Evolutionary conservation across 331 rosid species (phyloP).

Genomic region (Ulmus americana): DNA sequence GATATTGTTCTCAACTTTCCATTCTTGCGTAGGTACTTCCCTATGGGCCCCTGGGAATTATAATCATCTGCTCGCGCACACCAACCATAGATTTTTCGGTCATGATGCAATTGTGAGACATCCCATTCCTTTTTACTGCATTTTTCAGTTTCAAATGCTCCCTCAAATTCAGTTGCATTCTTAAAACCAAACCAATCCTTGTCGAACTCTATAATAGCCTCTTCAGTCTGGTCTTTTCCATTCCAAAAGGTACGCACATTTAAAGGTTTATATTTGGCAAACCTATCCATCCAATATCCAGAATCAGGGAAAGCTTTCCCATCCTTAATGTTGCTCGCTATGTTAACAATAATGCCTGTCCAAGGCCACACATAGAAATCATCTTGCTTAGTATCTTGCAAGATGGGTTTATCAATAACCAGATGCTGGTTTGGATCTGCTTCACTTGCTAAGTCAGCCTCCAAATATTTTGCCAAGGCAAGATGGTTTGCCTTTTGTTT

Average conservation of each 20-base stretch:
- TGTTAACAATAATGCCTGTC: constrained; percentile 70
- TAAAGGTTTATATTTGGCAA: constrained; percentile 50
- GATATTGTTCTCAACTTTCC: constrained; percentile 74
- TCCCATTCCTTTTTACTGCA: constrained; percentile 57
- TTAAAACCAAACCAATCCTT: constrained; percentile 72
- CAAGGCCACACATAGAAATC: constrained; percentile 87
- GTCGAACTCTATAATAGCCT: constrained; percentile 52
- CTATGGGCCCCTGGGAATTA: constrained; percentile 51
- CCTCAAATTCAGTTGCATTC: constrained; percentile 68
- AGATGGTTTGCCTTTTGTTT: constrained; percentile 83
- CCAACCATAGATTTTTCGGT: constrained; percentile 69
- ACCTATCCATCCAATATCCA: constrained; percentile 50
- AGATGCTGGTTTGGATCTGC: constrained; percentile 44
- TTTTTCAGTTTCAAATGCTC: constrained; percentile 42
- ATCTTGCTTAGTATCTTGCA: constrained; percentile 35
- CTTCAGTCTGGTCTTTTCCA: constrained; percentile 30
- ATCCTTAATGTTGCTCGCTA: constrained; percentile 29
- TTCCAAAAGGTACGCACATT: constrained; percentile 35
- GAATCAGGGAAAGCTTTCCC: constrained; percentile 28
- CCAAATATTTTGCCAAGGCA: constrained; percentile 72
- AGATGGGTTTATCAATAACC: constrained; percentile 26
- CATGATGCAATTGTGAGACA: constrained; percentile 27
- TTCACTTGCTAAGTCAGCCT: constrained; percentile 54
- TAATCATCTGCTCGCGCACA: constrained; percentile 78
- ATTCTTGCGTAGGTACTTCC: constrained; percentile 67